Conservation (phyloP, 176 grass and related monocot species). For the Aegilops longissima region DNA sequence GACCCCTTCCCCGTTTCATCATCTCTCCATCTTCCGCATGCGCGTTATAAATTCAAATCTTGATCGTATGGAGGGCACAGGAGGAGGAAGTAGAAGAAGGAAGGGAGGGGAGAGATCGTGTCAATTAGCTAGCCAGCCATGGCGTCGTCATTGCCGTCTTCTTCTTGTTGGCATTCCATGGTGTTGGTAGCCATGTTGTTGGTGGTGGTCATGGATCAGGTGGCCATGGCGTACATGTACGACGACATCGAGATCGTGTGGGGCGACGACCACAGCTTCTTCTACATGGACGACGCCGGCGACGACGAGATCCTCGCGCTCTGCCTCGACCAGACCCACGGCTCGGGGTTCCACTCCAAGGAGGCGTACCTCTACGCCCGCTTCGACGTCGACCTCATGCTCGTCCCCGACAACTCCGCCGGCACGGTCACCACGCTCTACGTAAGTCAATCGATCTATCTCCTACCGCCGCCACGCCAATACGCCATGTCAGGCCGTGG, state of each 20-base stretch:
- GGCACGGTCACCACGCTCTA: constrained; percentile 82
- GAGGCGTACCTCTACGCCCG: constrained; percentile 51
- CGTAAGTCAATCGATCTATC: constrained; percentile 26
- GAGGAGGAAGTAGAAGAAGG: not conserved
- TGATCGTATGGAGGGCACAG: no score
- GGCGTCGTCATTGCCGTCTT: not conserved
- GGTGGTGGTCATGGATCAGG: not conserved
- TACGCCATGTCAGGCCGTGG: not conserved
- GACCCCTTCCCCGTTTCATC: not conserved
- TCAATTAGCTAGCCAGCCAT: not conserved
- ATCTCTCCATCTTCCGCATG: not conserved
- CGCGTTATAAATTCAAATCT: constrained; percentile 15
- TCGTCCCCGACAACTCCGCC: constrained; percentile 66
- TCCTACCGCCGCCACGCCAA: not conserved
- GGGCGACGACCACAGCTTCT: constrained; percentile 43
- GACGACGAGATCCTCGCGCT: constrained; percentile 25
- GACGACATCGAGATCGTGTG: constrained; percentile 30
- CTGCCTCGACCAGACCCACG: constrained; percentile 36
- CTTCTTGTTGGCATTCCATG: not conserved
- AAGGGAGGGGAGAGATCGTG: not conserved
- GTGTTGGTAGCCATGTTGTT: not conserved
- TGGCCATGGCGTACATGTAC: not conserved
- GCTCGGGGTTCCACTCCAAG: constrained; percentile 64
- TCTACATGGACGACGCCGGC: constrained; percentile 5
- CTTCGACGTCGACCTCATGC: constrained; percentile 62